Evolutionary conservation across 306 rosid species (phyloP), one percentile per base, ranked within the genome.

Genomic region (Inga oerstediana): DNA sequence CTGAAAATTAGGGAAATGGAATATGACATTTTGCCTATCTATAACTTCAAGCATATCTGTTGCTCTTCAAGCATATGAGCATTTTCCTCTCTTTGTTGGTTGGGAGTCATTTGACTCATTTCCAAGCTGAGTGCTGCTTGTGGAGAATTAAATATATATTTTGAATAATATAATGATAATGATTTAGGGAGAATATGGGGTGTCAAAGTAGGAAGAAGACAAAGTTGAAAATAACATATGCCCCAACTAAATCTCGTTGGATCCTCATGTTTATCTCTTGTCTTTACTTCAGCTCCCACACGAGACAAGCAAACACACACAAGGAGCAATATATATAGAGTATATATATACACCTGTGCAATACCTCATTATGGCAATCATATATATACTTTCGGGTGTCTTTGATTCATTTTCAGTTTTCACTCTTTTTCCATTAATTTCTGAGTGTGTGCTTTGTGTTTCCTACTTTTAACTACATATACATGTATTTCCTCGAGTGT

Each of bases 201-300:
- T 79, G 81, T 81, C 76, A 84, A 77, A 66, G 4, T 66, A 10
- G 58, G 87, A 67, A 78, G 75, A 49, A 58, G 85, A 58, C 83
- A 77, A 43, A 41, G 67, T 48, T 66, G 48, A 48, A 71, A 8
- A 10, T 77, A 83, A 77, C 64, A 64, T 83, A 83, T 19, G 67
- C 27, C 3, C 32, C 56, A 81, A 41, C 81, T 65, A 78, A 73
- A 84, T 84, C 84, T 87, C 78, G 43, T 41, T 72, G 78, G 82
- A 87, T 74, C 74, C 70, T 84, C 74, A 68, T 69, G 81, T 74
- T 59, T 59, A 68, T 3, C 8, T 70, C 1, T 75, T 79, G 86
- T 84, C 88, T 78, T 75, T 81, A 78, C 48, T 56, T 37, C 67
- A 77, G 46, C 43, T 66, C 79, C 35, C 39, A n/a, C 22, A 69